Conservation (phyloP, 2,329 filamentous ascomycete genomes). For the Arthrobotrys entomopaga region DNA sequence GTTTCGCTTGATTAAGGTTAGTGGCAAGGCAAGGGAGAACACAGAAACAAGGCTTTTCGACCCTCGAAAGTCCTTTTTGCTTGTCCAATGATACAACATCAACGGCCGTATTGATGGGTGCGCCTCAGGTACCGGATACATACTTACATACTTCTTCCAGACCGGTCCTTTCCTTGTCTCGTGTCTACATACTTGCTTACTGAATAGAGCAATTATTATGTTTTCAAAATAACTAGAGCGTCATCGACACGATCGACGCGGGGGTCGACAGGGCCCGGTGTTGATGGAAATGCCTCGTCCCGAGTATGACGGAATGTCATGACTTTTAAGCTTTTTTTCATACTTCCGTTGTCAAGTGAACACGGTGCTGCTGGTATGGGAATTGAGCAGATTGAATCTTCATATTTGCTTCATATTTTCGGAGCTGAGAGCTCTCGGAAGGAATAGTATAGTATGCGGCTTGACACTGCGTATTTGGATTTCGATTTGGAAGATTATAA, state of each 20-base stretch:
- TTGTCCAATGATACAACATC: constrained; percentile 17
- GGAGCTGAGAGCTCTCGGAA: not conserved
- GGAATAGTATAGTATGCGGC: constrained; percentile 4
- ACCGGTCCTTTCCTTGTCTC: too few species aligned
- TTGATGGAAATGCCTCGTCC: constrained; percentile 11
- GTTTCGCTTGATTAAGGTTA: constrained; percentile 52
- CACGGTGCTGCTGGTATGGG: not conserved
- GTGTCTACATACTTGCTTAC: too few species aligned
- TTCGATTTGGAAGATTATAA: constrained; percentile 12
- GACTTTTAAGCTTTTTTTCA: constrained; percentile 1
- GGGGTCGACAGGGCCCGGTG: not conserved
- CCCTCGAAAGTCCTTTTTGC: too few species aligned
- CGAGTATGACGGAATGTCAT: constrained; percentile 31
- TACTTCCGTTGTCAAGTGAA: not conserved
- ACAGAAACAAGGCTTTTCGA: too few species aligned
- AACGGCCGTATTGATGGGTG: not conserved
- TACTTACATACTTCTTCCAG: too few species aligned
- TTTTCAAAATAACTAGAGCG: constrained; percentile 11
- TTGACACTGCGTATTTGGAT: constrained; percentile 33
- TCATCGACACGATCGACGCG: constrained; percentile 40
- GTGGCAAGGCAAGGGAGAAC: constrained; percentile 1
- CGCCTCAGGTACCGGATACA: constrained; percentile 43
- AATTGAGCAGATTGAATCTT: not conserved
- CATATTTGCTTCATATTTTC: too few species aligned
- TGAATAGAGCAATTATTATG: not conserved